Conservation (phyloP, 2,329 filamentous ascomycete genomes). For the Trichoderma arundinaceum region DNA sequence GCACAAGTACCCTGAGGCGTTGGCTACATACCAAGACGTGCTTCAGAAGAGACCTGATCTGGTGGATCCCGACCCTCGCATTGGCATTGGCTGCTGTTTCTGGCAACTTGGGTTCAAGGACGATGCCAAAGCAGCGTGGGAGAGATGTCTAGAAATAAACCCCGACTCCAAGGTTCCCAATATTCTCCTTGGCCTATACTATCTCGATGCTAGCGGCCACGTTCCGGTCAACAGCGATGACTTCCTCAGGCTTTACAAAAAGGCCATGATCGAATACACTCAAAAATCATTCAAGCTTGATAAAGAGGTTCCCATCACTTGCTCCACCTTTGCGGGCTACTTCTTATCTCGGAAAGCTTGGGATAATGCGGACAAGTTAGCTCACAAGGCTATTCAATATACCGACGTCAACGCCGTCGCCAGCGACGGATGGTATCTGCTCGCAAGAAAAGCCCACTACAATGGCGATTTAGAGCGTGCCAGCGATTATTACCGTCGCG, state of each 20-base stretch:
- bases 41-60: slow-evolving; percentile 84
- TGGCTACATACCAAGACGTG: slow-evolving; percentile 85
- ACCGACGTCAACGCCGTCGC: slow-evolving; percentile 97
- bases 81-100: slow-evolving; percentile 95
- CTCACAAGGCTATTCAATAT: slow-evolving; percentile 90
- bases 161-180: slow-evolving; percentile 88
- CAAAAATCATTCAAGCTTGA: slow-evolving; percentile 93
- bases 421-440: slow-evolving; percentile 95
- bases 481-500: slow-evolving; percentile 83
- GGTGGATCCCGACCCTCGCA: slow-evolving; percentile 90
- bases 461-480: slow-evolving; percentile 76
- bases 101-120: slow-evolving; percentile 97
- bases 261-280: slow-evolving; percentile 92
- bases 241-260: slow-evolving; percentile 85
- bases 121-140: slow-evolving; percentile 89
- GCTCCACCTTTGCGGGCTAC: slow-evolving; percentile 87
- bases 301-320: slow-evolving; percentile 87
- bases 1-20: slow-evolving; percentile 81
- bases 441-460: slow-evolving; percentile 90
- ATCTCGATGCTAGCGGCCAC: slow-evolving; percentile 84
- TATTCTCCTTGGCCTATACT: slow-evolving; percentile 86
- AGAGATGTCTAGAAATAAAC: slow-evolving; percentile 79
- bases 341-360: slow-evolving; percentile 84
- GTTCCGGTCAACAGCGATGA: slow-evolving; percentile 82
- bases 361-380: slow-evolving; percentile 81